These are phyloP conservation scores for Vinca major DNA, from an alignment of 305 asterid genomes.

Conservation along the genomic window DNA sequence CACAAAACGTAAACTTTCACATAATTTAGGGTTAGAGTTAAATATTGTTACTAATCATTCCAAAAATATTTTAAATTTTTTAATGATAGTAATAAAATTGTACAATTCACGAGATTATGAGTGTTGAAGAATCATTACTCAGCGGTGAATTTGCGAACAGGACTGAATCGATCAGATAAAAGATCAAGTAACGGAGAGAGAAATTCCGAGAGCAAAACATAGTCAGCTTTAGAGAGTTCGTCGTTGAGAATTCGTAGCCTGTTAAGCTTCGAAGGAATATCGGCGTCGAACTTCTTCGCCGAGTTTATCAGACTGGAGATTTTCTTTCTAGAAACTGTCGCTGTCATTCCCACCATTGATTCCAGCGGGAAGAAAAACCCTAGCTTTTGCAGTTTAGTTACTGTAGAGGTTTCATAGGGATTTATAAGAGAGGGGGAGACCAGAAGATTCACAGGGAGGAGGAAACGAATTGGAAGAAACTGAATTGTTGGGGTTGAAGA, in stretches of 20 bases:
- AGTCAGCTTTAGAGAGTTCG: constrained; percentile 47
- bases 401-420: neutral
- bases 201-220: constrained; percentile 34
- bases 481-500: no score
- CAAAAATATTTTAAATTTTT: no score
- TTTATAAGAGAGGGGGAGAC: neutral
- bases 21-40: no score
- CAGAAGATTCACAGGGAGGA: no score
- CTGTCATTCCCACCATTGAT: constrained; percentile 46
- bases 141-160: constrained; percentile 58
- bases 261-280: constrained; percentile 51
- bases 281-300: constrained; percentile 42
- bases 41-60: no score
- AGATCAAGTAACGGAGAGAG: constrained; percentile 56
- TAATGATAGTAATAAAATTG: neutral
- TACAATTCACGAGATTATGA: neutral
- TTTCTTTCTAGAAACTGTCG: constrained; percentile 42
- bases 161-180: constrained; percentile 54
- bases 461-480: no score
- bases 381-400: neutral
- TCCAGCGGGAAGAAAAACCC: constrained; percentile 19
- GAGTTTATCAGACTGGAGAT: constrained; percentile 43
- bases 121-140: constrained; percentile 41
- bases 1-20: no score
- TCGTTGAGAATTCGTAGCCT: constrained; percentile 50